These are phyloP conservation scores for Astragalus membranaceus DNA, from an alignment of 306 rosid genomes.

Conservation along the genomic window DNA sequence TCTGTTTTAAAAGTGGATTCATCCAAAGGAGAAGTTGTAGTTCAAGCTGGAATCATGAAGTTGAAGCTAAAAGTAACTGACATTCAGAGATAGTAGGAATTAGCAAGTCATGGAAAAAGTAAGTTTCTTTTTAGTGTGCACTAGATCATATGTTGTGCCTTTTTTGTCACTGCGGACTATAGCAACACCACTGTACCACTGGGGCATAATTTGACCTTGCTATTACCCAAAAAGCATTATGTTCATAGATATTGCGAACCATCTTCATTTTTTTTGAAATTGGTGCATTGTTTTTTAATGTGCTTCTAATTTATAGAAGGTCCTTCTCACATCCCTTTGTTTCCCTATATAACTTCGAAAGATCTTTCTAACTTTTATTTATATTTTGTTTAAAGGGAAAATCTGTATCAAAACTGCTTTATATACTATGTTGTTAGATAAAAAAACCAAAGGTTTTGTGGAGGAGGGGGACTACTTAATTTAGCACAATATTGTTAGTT, in stretches of 20 bases:
- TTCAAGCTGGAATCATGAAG: conserved; percentile 83
- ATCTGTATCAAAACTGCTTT: too few species aligned
- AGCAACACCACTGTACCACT: background rate
- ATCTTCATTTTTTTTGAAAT: background rate
- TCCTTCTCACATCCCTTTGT: background rate
- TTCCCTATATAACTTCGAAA: background rate
- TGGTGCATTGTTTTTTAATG: background rate
- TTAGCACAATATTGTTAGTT: background rate
- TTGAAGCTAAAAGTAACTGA: conserved; percentile 65
- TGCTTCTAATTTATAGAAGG: background rate
- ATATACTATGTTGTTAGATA: background rate
- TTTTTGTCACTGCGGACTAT: background rate
- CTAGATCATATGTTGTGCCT: background rate
- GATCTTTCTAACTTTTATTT: too few species aligned
- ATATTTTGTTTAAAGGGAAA: too few species aligned
- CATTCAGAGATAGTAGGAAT: conserved; percentile 38
- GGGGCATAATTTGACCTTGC: background rate
- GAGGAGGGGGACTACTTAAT: background rate
- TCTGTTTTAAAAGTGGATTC: conserved; percentile 60
- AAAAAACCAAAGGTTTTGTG: background rate
- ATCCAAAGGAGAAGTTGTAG: conserved; percentile 66
- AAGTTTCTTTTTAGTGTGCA: background rate
- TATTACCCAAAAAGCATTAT: background rate
- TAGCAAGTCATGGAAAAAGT: conserved; percentile 9
- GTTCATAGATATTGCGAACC: background rate